Evolutionary conservation across 371 early-diverging fungal species (phyloP).

Genomic region (Mucor irregularis): DNA sequence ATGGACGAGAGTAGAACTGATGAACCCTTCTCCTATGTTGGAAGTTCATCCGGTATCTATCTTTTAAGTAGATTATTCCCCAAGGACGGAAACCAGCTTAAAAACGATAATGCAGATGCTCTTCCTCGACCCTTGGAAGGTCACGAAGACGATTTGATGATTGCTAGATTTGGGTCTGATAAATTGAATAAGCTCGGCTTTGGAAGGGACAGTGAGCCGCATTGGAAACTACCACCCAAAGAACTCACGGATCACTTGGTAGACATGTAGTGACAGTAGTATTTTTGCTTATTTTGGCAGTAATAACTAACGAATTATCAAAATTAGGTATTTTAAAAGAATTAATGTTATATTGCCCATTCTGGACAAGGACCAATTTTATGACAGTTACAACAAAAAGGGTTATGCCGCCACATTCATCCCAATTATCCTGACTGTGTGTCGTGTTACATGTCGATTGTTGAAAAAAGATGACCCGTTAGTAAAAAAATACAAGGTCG

Average conservation of each 20-base stretch:
- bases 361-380: constrained; percentile 39
- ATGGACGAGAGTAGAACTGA: neutral
- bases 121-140: constrained; percentile 20
- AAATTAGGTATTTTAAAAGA: constrained; percentile 17
- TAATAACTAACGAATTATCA: neutral
- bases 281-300: neutral
- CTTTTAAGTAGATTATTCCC: constrained; percentile 30
- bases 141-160: constrained; percentile 33
- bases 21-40: constrained; percentile 28
- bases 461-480: constrained; percentile 25
- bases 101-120: neutral
- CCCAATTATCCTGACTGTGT: constrained; percentile 22
- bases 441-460: constrained; percentile 24
- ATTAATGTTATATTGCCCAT: constrained; percentile 37
- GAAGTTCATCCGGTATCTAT: constrained; percentile 46
- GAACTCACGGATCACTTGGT: constrained; percentile 28
- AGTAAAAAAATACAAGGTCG: constrained; percentile 23
- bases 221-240: constrained; percentile 39
- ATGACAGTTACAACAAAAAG: constrained; percentile 21
- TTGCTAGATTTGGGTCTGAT: constrained; percentile 13
- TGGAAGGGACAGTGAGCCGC: constrained; percentile 9
- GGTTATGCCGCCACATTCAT: neutral
- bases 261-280: constrained; percentile 22
- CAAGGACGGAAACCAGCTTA: neutral
- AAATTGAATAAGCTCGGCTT: constrained; percentile 3